Evolutionary conservation across 2,329 filamentous ascomycete species (phyloP), one percentile per base, ranked within the genome.

Genomic region (Fusarium tanahbumbuense): DNA sequence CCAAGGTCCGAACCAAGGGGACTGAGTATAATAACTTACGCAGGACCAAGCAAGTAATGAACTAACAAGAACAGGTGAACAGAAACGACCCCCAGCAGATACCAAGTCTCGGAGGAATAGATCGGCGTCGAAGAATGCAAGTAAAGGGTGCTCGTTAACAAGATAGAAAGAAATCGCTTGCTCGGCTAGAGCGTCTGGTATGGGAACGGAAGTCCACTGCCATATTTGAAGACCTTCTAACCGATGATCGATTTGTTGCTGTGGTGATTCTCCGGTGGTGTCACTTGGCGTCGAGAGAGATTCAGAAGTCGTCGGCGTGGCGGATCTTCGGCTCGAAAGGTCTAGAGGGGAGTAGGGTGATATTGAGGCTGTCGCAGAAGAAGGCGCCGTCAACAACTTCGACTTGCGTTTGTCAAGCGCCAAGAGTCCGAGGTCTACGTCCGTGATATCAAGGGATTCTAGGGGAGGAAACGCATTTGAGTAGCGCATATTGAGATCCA

Each of bases 41-140:
- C 64, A 67, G 2, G 47, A 52, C 63, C 63, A 67, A 15, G 64
- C 63, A 22, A 67, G 63, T 6, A 67, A 30, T 4, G 64, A 52
- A 20, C 56, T 67, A 3, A 67, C 50, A 2, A 67, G 46, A 2
- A 67, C 42, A 1, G 42, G 56, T 6, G 64, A 63, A 5, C 64
- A 67, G 22, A 67, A 67, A 4, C 63, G 63, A 0, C 50, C 41
- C 1, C 20, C 46, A 0, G 30, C 56, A 2, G 34, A n/a, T 12
- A 37, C 15, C 0, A 67, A 8, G 3, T 67, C 64, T 25, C 34
- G 34, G 0, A 67, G 34, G 0, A 67, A 63, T 5, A 67, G 3
- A 37, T 67, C 30, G 5, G 63, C 50, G 3, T 67, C 64, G 6
- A 67, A 67, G 3, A 67, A 27, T 5, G 49, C 63, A 16, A 67